Base-by-base conservation (phyloP, 805 yeast genomes). In the Yamadazyma paraphyllophila region DNA sequence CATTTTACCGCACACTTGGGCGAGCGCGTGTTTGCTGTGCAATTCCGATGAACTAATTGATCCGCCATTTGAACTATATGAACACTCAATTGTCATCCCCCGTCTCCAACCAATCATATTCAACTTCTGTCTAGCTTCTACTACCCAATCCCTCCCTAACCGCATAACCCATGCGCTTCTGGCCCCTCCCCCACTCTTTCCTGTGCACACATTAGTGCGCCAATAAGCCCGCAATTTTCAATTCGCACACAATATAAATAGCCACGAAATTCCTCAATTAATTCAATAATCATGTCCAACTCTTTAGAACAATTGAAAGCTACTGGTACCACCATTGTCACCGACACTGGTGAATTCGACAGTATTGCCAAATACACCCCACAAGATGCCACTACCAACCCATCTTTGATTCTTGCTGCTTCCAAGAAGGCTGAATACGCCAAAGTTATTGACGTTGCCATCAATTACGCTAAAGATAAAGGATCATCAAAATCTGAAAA, bases 381-480 rank as follows among this genome's bases (percentile, higher is more conserved):
- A 57, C 98, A 94, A 78, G 99, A 94, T 73, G 96, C 99, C 57
- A 94, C 99, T 60, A 94, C 99, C 67, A 94, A 94, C 79, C 99
- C 99, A 57, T 90, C 98, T 36, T 79, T 94, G 76, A 92, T 94
- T 62, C 77, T 94, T 60, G 98, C 98, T 55, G 99, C 99, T 48
- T 66, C 98, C 47, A 88, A 85, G 74, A 88, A 90, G 76, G 71
- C 90, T 36, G 90, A 85, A 65, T 94, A 94, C 74, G 85, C 96
- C 48, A 78, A 82, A 65, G 78, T 94, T 67, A 86, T 94, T 55
- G 98, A 94, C 67, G 78, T 79, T 59, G 98, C 99, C 48, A 87
- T 94, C 56, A 86, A 81, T 37, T 88, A 83, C 73, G 97, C 91
- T 61, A 54, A 62, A 34, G 74, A 81, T 58, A 86, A 81, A 60